Evolutionary conservation across 2,329 filamentous ascomycete genomes (phyloP).

Genomic region (Cadophora malorum): DNA sequence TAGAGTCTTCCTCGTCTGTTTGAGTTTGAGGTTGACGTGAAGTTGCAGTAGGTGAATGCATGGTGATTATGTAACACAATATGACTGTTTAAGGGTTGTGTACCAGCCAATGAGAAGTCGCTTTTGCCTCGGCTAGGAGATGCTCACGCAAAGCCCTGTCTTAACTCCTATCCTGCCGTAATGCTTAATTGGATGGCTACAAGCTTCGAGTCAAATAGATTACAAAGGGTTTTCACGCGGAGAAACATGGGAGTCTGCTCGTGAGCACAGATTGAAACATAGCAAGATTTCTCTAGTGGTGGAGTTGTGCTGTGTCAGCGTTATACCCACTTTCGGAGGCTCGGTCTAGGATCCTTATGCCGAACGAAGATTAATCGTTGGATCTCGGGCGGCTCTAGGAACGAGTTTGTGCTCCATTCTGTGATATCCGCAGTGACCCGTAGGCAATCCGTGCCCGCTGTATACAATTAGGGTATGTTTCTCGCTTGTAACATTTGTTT

Average conservation of each 20-base stretch:
- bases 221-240: not conserved
- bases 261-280: not conserved
- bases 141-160: not conserved
- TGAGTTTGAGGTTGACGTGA: not conserved
- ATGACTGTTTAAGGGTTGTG: not conserved
- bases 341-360: not conserved
- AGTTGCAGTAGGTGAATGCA: not conserved
- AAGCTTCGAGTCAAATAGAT: not conserved
- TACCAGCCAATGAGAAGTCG: conserved; percentile 1
- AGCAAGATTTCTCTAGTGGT: not conserved
- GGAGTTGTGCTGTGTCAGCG: not conserved
- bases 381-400: no score
- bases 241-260: not conserved
- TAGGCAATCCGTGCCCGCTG: no score
- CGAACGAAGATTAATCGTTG: not conserved
- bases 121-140: not conserved
- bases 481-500: not conserved
- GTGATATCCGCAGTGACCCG: no score
- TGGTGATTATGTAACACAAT: not conserved
- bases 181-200: not conserved
- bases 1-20: not conserved
- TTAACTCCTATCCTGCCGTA: conserved; percentile 3
- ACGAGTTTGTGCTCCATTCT: no score
- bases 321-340: not conserved
- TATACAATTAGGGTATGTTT: not conserved